Evolutionary conservation across 306 rosid species (phyloP).

Genomic region (Ormosia semicastrata): DNA sequence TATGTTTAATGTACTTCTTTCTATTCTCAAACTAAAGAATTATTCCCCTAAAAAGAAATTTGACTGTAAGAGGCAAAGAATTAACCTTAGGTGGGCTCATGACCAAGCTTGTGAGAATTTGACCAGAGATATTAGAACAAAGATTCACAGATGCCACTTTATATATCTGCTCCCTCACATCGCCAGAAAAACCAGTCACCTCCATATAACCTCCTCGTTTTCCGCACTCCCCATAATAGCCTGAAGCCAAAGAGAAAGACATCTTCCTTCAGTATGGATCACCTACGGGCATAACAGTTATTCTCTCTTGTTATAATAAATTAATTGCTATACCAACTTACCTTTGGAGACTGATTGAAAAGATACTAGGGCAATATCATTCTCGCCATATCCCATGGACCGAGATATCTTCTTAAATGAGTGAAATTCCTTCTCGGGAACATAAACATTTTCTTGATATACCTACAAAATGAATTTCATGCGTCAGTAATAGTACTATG

Average conservation of each 20-base stretch:
- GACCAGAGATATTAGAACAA: slow-evolving; percentile 89
- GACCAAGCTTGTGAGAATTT: slow-evolving; percentile 84
- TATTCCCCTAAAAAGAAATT: not conserved
- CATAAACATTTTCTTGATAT: slow-evolving; percentile 84
- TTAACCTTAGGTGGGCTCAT: slow-evolving; percentile 94
- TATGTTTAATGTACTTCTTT: not conserved
- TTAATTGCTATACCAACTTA: slow-evolving; percentile 21
- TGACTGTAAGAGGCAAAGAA: slow-evolving; percentile 3
- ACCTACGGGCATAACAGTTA: not conserved
- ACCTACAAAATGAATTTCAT: slow-evolving; percentile 47
- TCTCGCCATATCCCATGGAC: slow-evolving; percentile 78
- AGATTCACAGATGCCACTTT: slow-evolving; percentile 89
- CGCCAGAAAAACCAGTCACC: slow-evolving; percentile 79
- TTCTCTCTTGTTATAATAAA: not conserved
- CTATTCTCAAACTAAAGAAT: not conserved
- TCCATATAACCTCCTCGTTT: slow-evolving; percentile 97
- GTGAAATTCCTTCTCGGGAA: slow-evolving; percentile 77
- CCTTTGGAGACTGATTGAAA: slow-evolving; percentile 95
- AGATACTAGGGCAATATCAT: slow-evolving; percentile 71
- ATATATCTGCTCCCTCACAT: slow-evolving; percentile 82
- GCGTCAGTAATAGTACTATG: not conserved
- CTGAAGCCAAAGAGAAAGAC: slow-evolving; percentile 39
- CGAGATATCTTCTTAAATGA: slow-evolving; percentile 86
- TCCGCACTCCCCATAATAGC: slow-evolving; percentile 90
- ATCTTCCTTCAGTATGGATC: not conserved